Percentiles rank a stretch among this genome's conserved stretches.
phyloP scores from a whole-genome alignment of 2,329 filamentous ascomycete species.

The Dryadomyces quercus-mongolicae region DNA sequence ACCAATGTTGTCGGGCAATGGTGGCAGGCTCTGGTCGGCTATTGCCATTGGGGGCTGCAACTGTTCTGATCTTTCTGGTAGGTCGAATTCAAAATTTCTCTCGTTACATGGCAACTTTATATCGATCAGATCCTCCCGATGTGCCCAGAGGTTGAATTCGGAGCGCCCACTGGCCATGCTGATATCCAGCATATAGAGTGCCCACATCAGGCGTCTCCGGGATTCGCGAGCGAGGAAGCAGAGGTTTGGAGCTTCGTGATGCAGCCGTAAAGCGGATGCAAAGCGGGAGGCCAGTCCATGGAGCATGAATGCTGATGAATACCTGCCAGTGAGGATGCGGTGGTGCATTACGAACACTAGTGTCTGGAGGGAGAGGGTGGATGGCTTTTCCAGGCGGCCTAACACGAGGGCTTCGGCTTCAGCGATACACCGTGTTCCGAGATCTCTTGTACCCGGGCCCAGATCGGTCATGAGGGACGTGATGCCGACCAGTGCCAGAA shows the following conservation, averaged over 20 bases:
- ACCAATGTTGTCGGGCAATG: constrained; percentile 39
- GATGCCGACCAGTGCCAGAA: constrained; percentile 43
- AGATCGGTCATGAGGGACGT: constrained; percentile 43
- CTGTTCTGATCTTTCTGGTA: constrained; percentile 40
- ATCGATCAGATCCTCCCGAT: constrained; percentile 25
- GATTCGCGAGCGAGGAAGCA: constrained; percentile 32
- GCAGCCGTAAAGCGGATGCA: constrained; percentile 35
- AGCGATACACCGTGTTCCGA: constrained; percentile 41
- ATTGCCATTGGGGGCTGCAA: constrained; percentile 28
- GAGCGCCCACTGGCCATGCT: constrained; percentile 32
- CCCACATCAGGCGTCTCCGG: constrained; percentile 34
- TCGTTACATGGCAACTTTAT: constrained; percentile 38
- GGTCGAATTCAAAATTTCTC: constrained; percentile 42
- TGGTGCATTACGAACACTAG: constrained; percentile 35
- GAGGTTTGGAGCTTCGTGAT: constrained; percentile 32
- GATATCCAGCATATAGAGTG: constrained; percentile 34
- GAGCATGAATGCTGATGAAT: constrained; percentile 35
- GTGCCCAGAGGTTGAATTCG: constrained; percentile 33
- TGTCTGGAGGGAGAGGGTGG: constrained; percentile 40
- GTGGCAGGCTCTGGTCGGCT: constrained; percentile 25
- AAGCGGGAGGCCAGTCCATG: constrained; percentile 32
- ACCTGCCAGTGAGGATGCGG: constrained; percentile 30
- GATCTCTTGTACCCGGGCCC: constrained; percentile 37
- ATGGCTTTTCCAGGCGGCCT: constrained; percentile 40
- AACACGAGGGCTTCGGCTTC: constrained; percentile 41